Percentiles rank a stretch among this genome's conserved stretches.
Evolutionary conservation across 2,329 filamentous ascomycete species (phyloP).

Genomic region (Pyricularia sp.): DNA sequence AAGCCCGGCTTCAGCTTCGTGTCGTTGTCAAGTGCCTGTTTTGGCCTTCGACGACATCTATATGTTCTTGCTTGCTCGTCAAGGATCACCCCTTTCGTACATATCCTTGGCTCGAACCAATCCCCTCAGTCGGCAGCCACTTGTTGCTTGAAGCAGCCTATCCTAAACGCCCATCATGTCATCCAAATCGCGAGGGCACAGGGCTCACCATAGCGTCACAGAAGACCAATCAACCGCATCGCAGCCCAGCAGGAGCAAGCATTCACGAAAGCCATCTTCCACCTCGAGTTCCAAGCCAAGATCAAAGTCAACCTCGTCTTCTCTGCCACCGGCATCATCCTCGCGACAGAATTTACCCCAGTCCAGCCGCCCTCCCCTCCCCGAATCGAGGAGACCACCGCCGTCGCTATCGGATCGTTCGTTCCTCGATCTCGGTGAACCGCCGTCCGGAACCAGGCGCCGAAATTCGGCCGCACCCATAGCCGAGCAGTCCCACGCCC

Average conservation of each 20-base stretch:
- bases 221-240: neutral
- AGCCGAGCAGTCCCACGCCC: conserved; percentile 46
- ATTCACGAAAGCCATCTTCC: neutral
- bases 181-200: conserved; percentile 1
- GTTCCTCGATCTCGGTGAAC: conserved; percentile 17
- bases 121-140: neutral
- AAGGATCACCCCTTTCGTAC: neutral
- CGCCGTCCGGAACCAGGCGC: conserved; percentile 15
- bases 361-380: neutral
- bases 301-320: neutral
- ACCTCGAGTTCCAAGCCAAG: neutral
- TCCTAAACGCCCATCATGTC: neutral
- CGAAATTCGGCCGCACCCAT: conserved; percentile 44
- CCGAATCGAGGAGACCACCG: neutral
- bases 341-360: neutral
- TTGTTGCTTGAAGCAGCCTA: neutral
- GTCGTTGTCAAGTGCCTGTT: neutral
- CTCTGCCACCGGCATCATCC: neutral
- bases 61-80: neutral
- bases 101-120: neutral
- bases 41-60: neutral
- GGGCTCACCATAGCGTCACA: neutral
- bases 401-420: conserved; percentile 2
- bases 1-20: neutral
- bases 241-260: neutral